Evolutionary conservation across 139 green algal genomes (phyloP), one percentile per base, ranked within the genome.

Genomic region (Chlorella ohadii): DNA sequence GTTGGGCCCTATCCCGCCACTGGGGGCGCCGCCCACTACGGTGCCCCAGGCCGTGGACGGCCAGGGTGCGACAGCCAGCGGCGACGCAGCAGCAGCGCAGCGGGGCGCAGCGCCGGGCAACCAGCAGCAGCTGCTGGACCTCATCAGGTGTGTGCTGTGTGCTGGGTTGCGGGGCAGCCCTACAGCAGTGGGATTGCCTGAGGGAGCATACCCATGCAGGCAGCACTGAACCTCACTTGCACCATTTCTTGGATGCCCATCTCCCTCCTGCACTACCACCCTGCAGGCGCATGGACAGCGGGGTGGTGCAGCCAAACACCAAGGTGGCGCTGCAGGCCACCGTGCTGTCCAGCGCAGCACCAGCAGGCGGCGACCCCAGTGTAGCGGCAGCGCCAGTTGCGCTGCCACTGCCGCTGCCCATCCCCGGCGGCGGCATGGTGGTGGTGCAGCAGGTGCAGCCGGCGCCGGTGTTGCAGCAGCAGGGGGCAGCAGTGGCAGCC

Each of bases 61-160:
- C 51, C 51, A 59, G 51, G 51, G 51, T 13, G 51, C 15, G 51
- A 13, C 15, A 0, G 41, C 27, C 41, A 27, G 27, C 25, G 33
- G 65, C 65, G 33, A 17, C n/a, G 70, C 70, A 77, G 70, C 36
- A 33, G 70, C 36, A 59, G 39, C 39, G 41, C 68, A 55, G 36
- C 36, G 22, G 28, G 63, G 72, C 41, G 27, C 27, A 41, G 72
- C 41, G 41, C 17, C 25, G 11, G 72, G 19, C 28, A 47, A 63
- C 44, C 41, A 78, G 41, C 72, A 78, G 28, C 25, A 78, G 28
- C 44, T 78, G 72, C 44, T 78, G 72, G 72, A 78, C 23, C n/a
- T 78, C 19, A 78, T 78, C n/a, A 65, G 72, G 72, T 78, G 44
- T 1, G 72, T 20, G 9, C 15, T 34, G 1, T 3, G 28, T 7